Conservation (phyloP, 2,329 filamentous ascomycete species). For the Magnaporthiopsis poae region DNA sequence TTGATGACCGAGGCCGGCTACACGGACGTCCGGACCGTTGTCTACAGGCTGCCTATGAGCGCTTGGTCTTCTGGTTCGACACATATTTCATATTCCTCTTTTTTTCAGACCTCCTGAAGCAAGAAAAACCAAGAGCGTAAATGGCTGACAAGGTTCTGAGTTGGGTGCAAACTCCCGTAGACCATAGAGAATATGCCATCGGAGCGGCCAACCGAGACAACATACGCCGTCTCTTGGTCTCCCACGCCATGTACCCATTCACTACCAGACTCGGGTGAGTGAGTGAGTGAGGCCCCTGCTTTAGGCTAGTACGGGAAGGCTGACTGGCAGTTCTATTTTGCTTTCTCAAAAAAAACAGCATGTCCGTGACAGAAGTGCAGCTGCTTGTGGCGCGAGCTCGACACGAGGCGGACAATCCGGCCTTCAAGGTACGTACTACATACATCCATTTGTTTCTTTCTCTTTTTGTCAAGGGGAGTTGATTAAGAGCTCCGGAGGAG, state of each 20-base stretch:
- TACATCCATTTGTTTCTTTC: too few relatives aligned
- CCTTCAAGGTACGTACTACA: constrained; percentile 38
- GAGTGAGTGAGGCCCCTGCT: too few relatives aligned
- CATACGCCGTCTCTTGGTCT: constrained; percentile 43
- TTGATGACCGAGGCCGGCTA: constrained; percentile 56
- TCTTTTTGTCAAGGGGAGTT: too few relatives aligned
- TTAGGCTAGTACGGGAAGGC: not conserved
- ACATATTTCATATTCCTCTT: too few relatives aligned
- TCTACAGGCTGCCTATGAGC: constrained; percentile 60
- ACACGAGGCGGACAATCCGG: constrained; percentile 40
- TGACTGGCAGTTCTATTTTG: not conserved
- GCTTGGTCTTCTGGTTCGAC: constrained; percentile 56
- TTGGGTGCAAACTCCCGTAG: constrained; percentile 23
- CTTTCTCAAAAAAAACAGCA: constrained; percentile 34
- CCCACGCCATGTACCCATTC: constrained; percentile 47
- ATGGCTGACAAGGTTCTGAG: not conserved
- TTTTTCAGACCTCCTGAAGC: not conserved
- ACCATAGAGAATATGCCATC: constrained; percentile 40
- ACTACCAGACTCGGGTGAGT: constrained; percentile 38
- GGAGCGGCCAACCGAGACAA: constrained; percentile 45
- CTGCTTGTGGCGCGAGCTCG: constrained; percentile 46
- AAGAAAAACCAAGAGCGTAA: not conserved
- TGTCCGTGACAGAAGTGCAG: constrained; percentile 48
- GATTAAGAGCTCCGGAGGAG: too few relatives aligned
- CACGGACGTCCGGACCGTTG: constrained; percentile 53